Base-by-base conservation (phyloP, 306 rosid species). In the Herpetospermum pedunculosum region DNA sequence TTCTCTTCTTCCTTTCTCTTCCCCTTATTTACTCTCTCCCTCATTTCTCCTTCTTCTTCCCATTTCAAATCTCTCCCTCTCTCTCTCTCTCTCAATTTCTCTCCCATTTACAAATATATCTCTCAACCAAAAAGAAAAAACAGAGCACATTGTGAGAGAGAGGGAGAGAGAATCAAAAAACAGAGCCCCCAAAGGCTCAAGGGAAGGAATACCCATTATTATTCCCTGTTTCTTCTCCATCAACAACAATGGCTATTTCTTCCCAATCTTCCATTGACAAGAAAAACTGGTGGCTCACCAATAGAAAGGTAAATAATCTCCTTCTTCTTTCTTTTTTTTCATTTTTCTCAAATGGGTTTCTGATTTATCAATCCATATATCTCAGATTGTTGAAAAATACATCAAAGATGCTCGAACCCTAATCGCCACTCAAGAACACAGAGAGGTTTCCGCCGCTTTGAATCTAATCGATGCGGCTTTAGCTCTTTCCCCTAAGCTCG, bases 251-350 rank as follows among this genome's bases (percentile, higher is more conserved):
- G 96, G 87, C 88, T 1, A 83, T 85, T 44, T 67, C 86, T n/a
- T 55, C 96, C 76, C 92, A 81, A 59, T 80, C 78, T 12, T 38
- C 85, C 15, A 62, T 82, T 57, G 95, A 91, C 73, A 94, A 88
- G 84, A 94, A 88, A 63, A 96, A 85, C 86, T 95, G 99, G 99
- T 95, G 99, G 99, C 91, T 89, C 16, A 85, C 87, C 75, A 95
- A 87, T 76, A 76, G 96, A 67, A 91, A 83, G 96, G 99, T 95
- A 34, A 18, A 11, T n/a, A 16, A 3, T 3, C 18, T 16, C 2
- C 14, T 0, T 2, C 68, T 4, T 14, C 2, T 32, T 57, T 11
- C 5, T 21, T 25, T 53, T 12, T 54, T 9, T 9, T 15, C 19
- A 0, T 13, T 38, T 40, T 41, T 67, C 35, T 13, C 47, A 3